These are phyloP conservation scores for Leccinum disarticulatum DNA, from an alignment of 768 basidiomycete genomes.

Conservation along the genomic window DNA sequence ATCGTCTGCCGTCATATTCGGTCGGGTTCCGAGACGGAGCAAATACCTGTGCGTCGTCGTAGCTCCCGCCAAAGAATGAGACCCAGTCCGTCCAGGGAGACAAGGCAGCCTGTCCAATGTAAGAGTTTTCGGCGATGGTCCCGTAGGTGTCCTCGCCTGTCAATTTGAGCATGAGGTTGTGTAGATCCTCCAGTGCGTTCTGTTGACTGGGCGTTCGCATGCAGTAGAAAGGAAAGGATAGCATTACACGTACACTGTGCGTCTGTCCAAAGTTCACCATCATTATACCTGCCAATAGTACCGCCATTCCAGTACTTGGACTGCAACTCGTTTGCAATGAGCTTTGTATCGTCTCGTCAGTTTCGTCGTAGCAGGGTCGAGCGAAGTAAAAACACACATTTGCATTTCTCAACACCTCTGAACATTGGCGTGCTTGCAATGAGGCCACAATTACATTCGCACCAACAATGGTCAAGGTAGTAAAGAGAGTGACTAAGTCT, in stretches of 20 bases:
- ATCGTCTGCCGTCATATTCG: neutral
- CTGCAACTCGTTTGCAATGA: constrained; percentile 28
- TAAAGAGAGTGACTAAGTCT: neutral
- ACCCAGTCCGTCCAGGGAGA: constrained; percentile 44
- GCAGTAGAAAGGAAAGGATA: neutral
- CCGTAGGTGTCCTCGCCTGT: constrained; percentile 34
- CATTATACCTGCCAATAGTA: constrained; percentile 46
- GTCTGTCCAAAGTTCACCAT: constrained; percentile 56
- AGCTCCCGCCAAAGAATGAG: constrained; percentile 44
- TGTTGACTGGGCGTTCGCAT: constrained; percentile 17
- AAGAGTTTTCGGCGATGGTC: constrained; percentile 42
- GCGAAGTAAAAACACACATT: constrained; percentile 6
- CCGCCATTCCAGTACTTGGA: constrained; percentile 40
- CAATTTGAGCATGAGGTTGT: constrained; percentile 59
- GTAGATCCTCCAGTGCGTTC: constrained; percentile 58
- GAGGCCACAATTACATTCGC: neutral
- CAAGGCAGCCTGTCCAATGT: constrained; percentile 44
- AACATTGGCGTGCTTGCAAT: constrained; percentile 8
- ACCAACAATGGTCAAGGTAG: constrained; percentile 3
- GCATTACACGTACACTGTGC: constrained; percentile 40
- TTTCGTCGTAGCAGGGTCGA: neutral
- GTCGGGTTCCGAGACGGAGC: neutral
- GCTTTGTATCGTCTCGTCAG: constrained; percentile 13
- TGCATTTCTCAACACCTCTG: constrained; percentile 7
- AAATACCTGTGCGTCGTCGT: constrained; percentile 53